Evolutionary conservation across 2,329 filamentous ascomycete species (phyloP).

Genomic region (Fusarium camptoceras): DNA sequence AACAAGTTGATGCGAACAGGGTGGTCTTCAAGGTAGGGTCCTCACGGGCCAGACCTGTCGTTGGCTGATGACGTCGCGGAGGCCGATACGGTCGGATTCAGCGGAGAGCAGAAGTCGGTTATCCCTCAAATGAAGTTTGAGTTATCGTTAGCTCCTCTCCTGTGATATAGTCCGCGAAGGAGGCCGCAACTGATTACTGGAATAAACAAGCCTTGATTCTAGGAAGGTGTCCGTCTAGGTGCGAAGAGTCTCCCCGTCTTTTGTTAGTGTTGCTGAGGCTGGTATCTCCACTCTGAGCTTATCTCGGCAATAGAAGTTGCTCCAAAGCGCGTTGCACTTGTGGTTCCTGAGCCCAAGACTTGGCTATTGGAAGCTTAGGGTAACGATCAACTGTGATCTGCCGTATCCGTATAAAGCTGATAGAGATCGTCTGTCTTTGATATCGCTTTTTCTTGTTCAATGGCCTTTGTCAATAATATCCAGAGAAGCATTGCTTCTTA

Average conservation of each 20-base stretch:
- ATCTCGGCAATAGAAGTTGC: constrained; percentile 14
- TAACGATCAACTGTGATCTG: constrained; percentile 27
- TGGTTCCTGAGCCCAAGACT: constrained; percentile 35
- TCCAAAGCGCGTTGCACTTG: constrained; percentile 13
- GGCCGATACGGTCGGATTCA: constrained; percentile 27
- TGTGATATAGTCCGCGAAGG: constrained; percentile 28
- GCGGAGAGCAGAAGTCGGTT: constrained; percentile 36
- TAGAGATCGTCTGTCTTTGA: not conserved
- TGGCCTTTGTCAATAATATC: not conserved
- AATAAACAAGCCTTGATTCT: not conserved
- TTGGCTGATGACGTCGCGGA: constrained; percentile 43
- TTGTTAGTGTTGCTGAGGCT: not conserved
- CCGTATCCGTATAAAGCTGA: not conserved
- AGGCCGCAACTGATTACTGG: constrained; percentile 23
- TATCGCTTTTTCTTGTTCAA: not conserved
- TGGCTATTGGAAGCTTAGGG: constrained; percentile 16
- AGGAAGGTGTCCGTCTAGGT: constrained; percentile 13
- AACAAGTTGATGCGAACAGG: constrained; percentile 29
- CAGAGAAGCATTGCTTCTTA: constrained; percentile 19
- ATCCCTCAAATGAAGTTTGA: constrained; percentile 17
- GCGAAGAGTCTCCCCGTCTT: not conserved
- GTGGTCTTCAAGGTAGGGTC: constrained; percentile 23
- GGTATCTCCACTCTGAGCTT: constrained; percentile 16
- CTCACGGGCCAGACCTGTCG: constrained; percentile 29
- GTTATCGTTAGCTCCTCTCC: constrained; percentile 8